Base-by-base conservation (phyloP, 352 stramenopile genomes). In the Pythium pyrilobum region DNA sequence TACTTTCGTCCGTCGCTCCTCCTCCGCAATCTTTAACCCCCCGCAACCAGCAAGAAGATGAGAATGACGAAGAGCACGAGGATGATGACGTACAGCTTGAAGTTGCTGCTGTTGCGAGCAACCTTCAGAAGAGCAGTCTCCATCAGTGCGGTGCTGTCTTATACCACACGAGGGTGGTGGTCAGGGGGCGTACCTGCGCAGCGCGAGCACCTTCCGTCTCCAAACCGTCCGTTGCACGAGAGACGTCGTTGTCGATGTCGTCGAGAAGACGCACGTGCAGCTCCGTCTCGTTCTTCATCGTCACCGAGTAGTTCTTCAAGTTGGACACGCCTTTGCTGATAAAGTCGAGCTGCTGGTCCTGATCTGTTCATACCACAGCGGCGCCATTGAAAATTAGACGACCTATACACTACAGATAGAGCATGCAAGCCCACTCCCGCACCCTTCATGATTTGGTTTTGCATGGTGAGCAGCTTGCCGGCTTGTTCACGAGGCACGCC, bases 81-180 rank as follows among this genome's bases (percentile, higher is more conserved):
- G 68, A 96, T 96, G 56, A 85, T 91, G 33, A 96, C 61, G 71
- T 96, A 96, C 43, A 96, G 72, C 65, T 96, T 96, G 57, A 97
- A 96, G 65, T 97, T 96, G 66, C 96, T 90, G 72, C 95, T 97
- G 52, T 97, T 75, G 59, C 93, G 92, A 59, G 96, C 95, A 60
- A 96, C 91, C 69, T 97, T 25, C n/a, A n/a, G n/a, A 77, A 11
- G 68, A 80, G n/a, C n/a, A n/a, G n/a, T n/a, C n/a, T n/a, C n/a
- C 10, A 86, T 13, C 31, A 8, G 8, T 8, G 8, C 31, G 13
- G 31, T 36, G 8, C 31, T 36, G 31, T n/a, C n/a, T n/a, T n/a
- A n/a, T n/a, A n/a, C n/a, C n/a, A n/a, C n/a, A n/a, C n/a, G n/a
- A n/a, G n/a, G n/a, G n/a, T n/a, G n/a, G n/a, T n/a, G n/a, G n/a